Base-by-base conservation (phyloP, 2,329 filamentous ascomycete genomes). In the Clarireedia hainanense region DNA sequence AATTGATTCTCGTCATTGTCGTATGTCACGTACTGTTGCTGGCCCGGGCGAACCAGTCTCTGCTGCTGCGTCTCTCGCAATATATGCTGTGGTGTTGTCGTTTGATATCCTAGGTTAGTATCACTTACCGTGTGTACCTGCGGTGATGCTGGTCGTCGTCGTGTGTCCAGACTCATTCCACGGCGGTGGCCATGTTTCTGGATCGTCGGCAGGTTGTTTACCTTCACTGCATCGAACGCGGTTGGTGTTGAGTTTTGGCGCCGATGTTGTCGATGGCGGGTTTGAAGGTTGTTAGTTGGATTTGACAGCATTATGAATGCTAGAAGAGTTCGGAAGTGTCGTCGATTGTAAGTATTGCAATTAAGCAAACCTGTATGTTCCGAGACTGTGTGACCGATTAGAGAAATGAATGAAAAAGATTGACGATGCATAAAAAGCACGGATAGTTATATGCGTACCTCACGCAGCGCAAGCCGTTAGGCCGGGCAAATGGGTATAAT, bases 41-140 rank as follows among this genome's bases (percentile, higher is more conserved):
- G 78, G 80, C 86, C 85, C 83, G 86, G 86, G 83, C 88, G 84
- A 81, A 82, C 81, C 80, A 84, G 80, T 81, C 83, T 83, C 78
- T 91, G 88, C 85, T 89, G 84, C 83, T 92, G 89, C 84, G 86
- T 81, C 88, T 89, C 88, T 86, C 86, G 87, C 85, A 90, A 81
- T 76, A 83, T 80, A 81, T 90, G 86, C 81, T 91, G 88, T 80
- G 76, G 75, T 68, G 65, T 34, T 34, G 30, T 68, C 74, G 76
- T 74, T 66, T 67, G 64, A 64, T 68, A 70, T 79, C 76, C 77
- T 77, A 72, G 68, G 77, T 80, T 80, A 80, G 77, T 79, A 72
- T 71, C 77, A 75, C 75, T 78, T 77, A 77, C 74, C 68, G 57
- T 60, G 56, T 58, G 57, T 43, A 67, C 67, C 64, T 68, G 67